A percentile compares a stretch with the other conserved stretches of the same genome.
phyloP scores from a whole-genome alignment of 495 filamentous ascomycete genomes.

The Annulohypoxylon bovei region DNA sequence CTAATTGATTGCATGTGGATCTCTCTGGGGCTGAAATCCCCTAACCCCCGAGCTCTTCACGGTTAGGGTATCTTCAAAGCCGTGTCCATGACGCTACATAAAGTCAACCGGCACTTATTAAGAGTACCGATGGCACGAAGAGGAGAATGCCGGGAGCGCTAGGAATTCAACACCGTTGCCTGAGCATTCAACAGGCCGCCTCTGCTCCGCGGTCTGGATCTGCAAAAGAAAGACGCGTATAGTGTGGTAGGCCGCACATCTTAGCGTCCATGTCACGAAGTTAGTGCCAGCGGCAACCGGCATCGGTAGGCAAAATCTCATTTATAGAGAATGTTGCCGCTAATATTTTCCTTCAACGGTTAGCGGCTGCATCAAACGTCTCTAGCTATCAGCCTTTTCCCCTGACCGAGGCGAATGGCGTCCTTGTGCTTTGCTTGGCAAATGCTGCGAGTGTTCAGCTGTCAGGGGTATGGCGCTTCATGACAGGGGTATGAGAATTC shows the following conservation, averaged over 20 bases:
- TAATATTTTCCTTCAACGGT: slow-evolving; percentile 15
- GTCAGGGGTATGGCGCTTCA: slow-evolving; percentile 34
- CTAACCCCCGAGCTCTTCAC: background rate
- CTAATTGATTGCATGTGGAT: background rate
- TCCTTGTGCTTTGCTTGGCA: slow-evolving; percentile 20
- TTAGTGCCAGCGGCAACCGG: slow-evolving; percentile 1
- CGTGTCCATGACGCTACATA: background rate
- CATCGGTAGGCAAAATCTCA: slow-evolving; percentile 8
- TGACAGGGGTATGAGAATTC: slow-evolving; percentile 7
- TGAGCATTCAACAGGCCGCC: background rate
- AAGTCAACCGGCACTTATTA: too few relatives aligned
- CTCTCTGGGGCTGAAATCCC: background rate
- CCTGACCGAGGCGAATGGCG: slow-evolving; percentile 15
- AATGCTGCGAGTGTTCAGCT: slow-evolving; percentile 31
- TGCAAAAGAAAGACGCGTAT: background rate
- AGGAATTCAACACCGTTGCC: background rate
- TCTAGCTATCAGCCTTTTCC: slow-evolving; percentile 29
- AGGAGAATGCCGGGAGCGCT: background rate
- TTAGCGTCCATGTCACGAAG: slow-evolving; percentile 12
- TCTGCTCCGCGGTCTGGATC: background rate
- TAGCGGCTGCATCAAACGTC: slow-evolving; percentile 20
- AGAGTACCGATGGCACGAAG: background rate
- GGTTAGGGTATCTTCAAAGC: background rate
- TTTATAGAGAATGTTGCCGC: slow-evolving; percentile 18
- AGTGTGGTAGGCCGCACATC: background rate